Evolutionary conservation across 805 yeast species (phyloP).

Genomic region (Candida ovalis): DNA sequence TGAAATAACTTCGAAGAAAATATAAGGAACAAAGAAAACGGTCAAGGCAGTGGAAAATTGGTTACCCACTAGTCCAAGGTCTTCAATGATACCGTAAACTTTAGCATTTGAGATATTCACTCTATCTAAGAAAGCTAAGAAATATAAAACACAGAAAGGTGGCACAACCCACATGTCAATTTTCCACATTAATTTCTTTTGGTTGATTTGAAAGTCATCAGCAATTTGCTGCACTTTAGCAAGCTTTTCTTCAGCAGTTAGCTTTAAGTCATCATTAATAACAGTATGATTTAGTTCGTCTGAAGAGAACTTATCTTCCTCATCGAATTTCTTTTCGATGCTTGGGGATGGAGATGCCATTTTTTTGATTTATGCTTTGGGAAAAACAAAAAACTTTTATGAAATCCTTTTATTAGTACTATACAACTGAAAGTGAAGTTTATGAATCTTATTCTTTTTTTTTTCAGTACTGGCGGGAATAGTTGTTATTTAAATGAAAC

Average conservation of each 20-base stretch:
- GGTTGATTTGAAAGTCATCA: slow-evolving; percentile 45
- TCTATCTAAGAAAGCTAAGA: slow-evolving; percentile 75
- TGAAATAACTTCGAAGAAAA: slow-evolving; percentile 60
- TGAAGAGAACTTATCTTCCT: slow-evolving; percentile 11
- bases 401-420: background rate
- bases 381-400: background rate
- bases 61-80: slow-evolving; percentile 49
- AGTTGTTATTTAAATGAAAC: background rate
- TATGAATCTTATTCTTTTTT: too few species aligned
- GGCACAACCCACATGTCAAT: slow-evolving; percentile 69
- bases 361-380: background rate
- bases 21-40: slow-evolving; percentile 69
- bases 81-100: slow-evolving; percentile 60
- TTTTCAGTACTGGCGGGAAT: background rate
- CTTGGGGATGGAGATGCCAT: slow-evolving; percentile 19
- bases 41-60: slow-evolving; percentile 65
- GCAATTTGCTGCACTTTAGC: slow-evolving; percentile 36
- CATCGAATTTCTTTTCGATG: slow-evolving; percentile 15
- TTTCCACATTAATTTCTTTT: slow-evolving; percentile 55
- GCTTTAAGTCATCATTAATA: slow-evolving; percentile 7
- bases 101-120: slow-evolving; percentile 82
- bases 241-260: slow-evolving; percentile 23
- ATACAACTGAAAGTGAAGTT: too few species aligned
- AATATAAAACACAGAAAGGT: slow-evolving; percentile 69
- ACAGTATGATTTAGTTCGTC: slow-evolving; percentile 5